Evolutionary conservation across 192 early-diverging fungal species (phyloP).

Genomic region (Coemansia aciculifera): DNA sequence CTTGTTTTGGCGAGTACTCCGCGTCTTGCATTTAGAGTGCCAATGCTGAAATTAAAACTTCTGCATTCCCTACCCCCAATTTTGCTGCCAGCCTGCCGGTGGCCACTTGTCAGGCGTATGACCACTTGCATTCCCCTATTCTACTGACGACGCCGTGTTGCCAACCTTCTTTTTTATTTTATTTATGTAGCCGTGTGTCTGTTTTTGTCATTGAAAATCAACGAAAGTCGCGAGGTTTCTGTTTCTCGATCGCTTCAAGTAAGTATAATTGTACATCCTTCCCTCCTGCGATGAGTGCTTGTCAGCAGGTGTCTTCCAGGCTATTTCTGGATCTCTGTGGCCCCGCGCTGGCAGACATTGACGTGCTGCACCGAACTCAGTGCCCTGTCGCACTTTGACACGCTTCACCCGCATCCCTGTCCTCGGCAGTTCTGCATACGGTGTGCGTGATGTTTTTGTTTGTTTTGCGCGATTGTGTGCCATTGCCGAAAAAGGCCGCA

Average conservation of each 20-base stretch:
- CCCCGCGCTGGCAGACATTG: conserved; percentile 1
- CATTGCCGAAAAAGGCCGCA: conserved; percentile 15
- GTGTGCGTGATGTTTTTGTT: neutral
- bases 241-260: conserved; percentile 53
- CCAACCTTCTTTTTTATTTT: conserved; percentile 13
- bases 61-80: conserved; percentile 10
- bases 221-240: conserved; percentile 49
- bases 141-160: neutral
- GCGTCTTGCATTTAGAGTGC: conserved; percentile 1
- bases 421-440: neutral
- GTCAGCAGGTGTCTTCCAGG: conserved; percentile 5
- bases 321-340: conserved; percentile 11
- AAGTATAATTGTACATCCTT: conserved; percentile 13
- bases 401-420: neutral
- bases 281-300: neutral
- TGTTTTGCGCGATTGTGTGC: conserved; percentile 3
- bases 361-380: neutral
- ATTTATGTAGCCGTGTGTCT: conserved; percentile 43
- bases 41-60: conserved; percentile 15
- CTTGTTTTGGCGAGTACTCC: neutral
- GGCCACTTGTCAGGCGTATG: conserved; percentile 1
- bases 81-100: conserved; percentile 1
- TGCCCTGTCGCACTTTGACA: neutral
- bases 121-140: neutral
- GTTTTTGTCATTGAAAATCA: conserved; percentile 51